Base-by-base conservation (phyloP, 495 filamentous ascomycete species). In the Aspergillus sclerotiicarbonarius region DNA sequence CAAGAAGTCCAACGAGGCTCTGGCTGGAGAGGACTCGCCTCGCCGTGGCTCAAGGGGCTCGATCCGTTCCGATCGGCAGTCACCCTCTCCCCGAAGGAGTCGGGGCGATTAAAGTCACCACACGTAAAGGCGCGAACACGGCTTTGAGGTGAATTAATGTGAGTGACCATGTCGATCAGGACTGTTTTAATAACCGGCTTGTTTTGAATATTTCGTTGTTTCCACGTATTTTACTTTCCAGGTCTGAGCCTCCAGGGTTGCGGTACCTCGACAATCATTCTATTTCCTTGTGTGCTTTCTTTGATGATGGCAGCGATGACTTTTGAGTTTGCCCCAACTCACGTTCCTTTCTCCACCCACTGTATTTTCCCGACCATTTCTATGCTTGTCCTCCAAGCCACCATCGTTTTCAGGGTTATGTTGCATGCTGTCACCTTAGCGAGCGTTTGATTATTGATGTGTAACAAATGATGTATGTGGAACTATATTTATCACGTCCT, bases 1-100 rank as follows among this genome's bases (percentile, higher is more conserved):
- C 2, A 76, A 72, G 59, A 71, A 65, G 49, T 71, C 71, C 10
- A 59, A 63, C 2, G 75, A 76, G 7, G 60, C 65, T 8, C 35
- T 71, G 25, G 54, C 57, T 30, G 66, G 66, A 7, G 63, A 68
- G 35, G 54, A 62, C 3, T 56, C 55, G 16, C 53, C 67, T 21
- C 65, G 66, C 13, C 60, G 58, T 31, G 56, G 47, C 5, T 68
- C 57, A 1, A 50, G 57, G 33, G 63, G 59, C 3, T 62, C 61
- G 13, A 60, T 39, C 58, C 44, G 30, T 31, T 41, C 37, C 44
- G 30, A 56, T 21, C 30, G 46, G 29, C 21, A 59, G 50, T 46
- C 62, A 57, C 32, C 48, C 44, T 66, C 55, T 30, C 54, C 55
- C 33, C 32, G 48, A 19, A 37, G 29, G 15, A 51, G 45, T 20